Evolutionary conservation across 106 monocot genomes (phyloP).

Genomic region (Narthecium ossifragum): DNA sequence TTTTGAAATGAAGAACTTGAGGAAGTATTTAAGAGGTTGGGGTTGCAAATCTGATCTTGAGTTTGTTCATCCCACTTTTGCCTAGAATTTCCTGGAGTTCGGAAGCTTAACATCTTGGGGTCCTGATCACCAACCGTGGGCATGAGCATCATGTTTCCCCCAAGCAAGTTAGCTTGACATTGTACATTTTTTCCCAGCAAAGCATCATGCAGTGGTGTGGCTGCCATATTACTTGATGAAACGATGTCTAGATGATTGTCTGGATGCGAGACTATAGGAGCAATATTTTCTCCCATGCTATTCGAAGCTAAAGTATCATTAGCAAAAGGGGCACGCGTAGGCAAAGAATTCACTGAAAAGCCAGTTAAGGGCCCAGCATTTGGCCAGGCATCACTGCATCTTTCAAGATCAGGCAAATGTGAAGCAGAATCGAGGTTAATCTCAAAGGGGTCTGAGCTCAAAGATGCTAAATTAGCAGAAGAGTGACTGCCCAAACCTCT

Average conservation of each 20-base stretch:
- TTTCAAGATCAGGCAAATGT: conserved; percentile 28
- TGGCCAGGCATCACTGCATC: conserved; percentile 40
- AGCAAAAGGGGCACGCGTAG: conserved; percentile 7
- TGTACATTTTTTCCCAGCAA: conserved; percentile 22
- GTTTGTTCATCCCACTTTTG: conserved; percentile 17
- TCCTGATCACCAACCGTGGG: conserved; percentile 8
- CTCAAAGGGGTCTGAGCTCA: conserved; percentile 30
- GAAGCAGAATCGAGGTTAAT: conserved; percentile 23
- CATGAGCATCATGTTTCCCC: conserved; percentile 5
- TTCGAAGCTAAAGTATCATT: conserved; percentile 8
- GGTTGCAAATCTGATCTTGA: conserved; percentile 11
- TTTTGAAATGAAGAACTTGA: conserved; percentile 17
- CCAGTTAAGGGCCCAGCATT: conserved; percentile 25
- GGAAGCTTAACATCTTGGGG: conserved; percentile 32
- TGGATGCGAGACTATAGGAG: conserved; percentile 13
- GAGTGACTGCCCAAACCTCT: conserved; percentile 24
- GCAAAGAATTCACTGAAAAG: conserved; percentile 17
- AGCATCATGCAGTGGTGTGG: conserved; percentile 15
- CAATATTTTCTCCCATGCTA: conserved; percentile 11
- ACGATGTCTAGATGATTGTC: conserved; percentile 12
- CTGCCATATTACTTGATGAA: conserved; percentile 8
- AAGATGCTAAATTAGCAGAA: conserved; percentile 11
- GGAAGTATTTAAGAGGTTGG: conserved; percentile 19
- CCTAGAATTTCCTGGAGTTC: conserved; percentile 13
- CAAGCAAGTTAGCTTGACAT: conserved; percentile 16